Base-by-base conservation (phyloP, 495 filamentous ascomycete genomes). In the Podospora australis region DNA sequence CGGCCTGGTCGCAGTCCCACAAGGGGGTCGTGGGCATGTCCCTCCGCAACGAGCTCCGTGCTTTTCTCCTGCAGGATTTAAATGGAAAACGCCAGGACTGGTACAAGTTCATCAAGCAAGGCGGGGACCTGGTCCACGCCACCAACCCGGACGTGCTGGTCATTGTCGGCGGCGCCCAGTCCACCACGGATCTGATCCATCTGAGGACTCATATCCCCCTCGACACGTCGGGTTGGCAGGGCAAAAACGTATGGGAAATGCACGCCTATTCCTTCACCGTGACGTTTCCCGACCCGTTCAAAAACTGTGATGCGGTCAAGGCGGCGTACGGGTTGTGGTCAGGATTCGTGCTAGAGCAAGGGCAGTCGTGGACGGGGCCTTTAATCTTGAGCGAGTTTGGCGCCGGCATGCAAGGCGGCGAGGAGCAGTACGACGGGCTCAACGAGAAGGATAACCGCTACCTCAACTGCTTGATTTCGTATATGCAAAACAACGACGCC, bases 181-280 rank as follows among this genome's bases (percentile, higher is more conserved):
- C 55, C 40, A 21, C 63, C 1, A 74, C 70, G 2, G 72, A 75
- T 45, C 60, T 75, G 7, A 58, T 66, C 28, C 72, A 73, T 49
- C 44, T 72, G 23, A 62, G 67, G 16, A n/a, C 21, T 3, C 36
- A 40, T 17, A 50, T 54, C 32, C 60, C 58, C 34, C 63, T 75
- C 38, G 71, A 73, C 54, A 69, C 64, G 34, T 49, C 42, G 22
- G 63, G 53, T 13, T 75, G 69, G 66, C 30, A 39, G 32, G 63
- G 62, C 22, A 75, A 77, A 53, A 63, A 68, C 32, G 72, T 77
- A 2, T 77, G 71, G 71, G 73, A 77, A 58, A 71, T 68, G 63
- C 72, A 77, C 59, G 68, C 70, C 24, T 75, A 77, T 60, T 57
- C 55, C 34, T 74, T 71, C 54, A 73, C 69, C n/a, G 66, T 74